Evolutionary conservation across 2,329 filamentous ascomycete genomes (phyloP), one percentile per base, ranked within the genome.

Genomic region (Tolypocladium tropicale): DNA sequence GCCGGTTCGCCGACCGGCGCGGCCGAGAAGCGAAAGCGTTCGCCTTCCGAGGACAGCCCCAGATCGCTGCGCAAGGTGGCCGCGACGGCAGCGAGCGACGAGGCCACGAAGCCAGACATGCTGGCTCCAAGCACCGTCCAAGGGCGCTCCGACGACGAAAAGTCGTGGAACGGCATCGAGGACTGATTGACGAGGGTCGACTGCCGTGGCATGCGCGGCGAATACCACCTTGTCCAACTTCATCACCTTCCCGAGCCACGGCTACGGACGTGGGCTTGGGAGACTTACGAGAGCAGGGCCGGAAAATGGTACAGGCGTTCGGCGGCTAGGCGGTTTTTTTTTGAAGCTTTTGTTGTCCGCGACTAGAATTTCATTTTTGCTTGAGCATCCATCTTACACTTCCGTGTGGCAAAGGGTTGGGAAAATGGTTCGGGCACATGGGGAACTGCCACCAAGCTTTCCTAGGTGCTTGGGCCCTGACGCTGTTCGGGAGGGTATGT

Each of bases 141-240:
- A 28, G 56, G 56, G n/a, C 61, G 61, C 16, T 68, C 67, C 16
- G 71, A 74, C n/a, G 70, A 72, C 50, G 71, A 74, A 57, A 72
- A 71, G 59, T 73, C 73, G 10, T 74, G 72, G 72, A 73, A 74
- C 54, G 73, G 72, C 5, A 74, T 74, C 55, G 64, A 72, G 25
- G 70, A 75, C 59, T 74, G 61, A 67, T 48, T 34, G 28, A 11
- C 3, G 2, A n/a, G 25, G 16, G 2, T 9, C 33, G 16, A 5
- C 46, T 2, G 2, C 46, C n/a, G 25, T 16, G 6, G n/a, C n/a
- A 49, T 6, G 25, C 10, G 23, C n/a, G 1, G 7, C 21, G 11
- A 28, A 9, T 14, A 43, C 39, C 39, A 43, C 7, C 21, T 10
- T 23, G n/a, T 10, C 14, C 28, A 48, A 23, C 14, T 16, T 14